phyloP scores from a whole-genome alignment of 2,329 filamentous ascomycete species.

The Microsporum ferrugineum region DNA sequence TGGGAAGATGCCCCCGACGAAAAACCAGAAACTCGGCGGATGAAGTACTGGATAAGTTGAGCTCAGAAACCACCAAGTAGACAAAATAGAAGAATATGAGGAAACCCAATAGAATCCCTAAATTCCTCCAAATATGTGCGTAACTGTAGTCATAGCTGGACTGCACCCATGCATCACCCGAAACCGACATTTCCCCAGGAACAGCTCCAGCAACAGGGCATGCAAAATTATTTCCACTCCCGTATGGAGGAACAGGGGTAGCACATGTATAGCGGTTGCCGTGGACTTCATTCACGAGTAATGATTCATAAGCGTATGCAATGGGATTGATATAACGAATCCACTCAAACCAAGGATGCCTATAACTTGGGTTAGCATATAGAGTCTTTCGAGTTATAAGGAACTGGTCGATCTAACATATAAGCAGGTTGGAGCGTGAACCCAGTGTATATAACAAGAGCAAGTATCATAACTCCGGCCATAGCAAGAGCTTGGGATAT shows the following conservation, averaged over 20 bases:
- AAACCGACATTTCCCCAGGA: constrained; percentile 44
- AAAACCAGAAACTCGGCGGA: constrained; percentile 62
- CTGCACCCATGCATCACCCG: constrained; percentile 50
- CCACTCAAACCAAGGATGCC: constrained; percentile 55
- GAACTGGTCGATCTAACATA: constrained; percentile 12
- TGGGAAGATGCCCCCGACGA: constrained; percentile 43
- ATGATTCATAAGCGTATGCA: constrained; percentile 53
- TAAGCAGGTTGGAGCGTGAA: constrained; percentile 45
- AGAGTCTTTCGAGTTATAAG: background rate
- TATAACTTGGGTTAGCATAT: constrained; percentile 19
- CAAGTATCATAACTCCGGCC: constrained; percentile 42
- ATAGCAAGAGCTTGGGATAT: constrained; percentile 53
- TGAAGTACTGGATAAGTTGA: constrained; percentile 52
- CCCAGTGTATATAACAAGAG: constrained; percentile 55
- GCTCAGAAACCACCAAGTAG: constrained; percentile 53
- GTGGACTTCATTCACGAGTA: constrained; percentile 49
- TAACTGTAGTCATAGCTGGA: constrained; percentile 47
- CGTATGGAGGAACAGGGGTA: constrained; percentile 34
- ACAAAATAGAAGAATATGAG: constrained; percentile 51
- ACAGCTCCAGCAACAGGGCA: constrained; percentile 46
- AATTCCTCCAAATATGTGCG: constrained; percentile 53
- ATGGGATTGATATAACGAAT: constrained; percentile 56
- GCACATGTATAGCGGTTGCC: constrained; percentile 48
- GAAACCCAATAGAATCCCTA: constrained; percentile 57
- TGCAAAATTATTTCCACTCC: constrained; percentile 39